Evolutionary conservation across 2,329 filamentous ascomycete genomes (phyloP).

Genomic region (Colletotrichum zoysiae): DNA sequence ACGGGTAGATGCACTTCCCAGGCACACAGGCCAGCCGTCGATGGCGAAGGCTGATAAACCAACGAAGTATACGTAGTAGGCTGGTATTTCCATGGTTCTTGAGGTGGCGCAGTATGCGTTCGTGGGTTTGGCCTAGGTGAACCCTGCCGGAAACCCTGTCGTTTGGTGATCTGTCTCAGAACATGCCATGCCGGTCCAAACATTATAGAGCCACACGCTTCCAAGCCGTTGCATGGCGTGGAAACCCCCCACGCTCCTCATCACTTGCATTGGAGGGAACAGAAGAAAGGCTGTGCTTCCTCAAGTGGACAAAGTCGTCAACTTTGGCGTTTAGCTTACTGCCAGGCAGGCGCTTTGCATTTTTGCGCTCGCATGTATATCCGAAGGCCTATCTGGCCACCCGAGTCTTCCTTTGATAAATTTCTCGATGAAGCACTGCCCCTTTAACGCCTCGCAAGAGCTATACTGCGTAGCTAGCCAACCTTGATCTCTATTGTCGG

Average conservation of each 20-base stretch:
- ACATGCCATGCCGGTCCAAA: constrained; percentile 28
- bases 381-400: background rate
- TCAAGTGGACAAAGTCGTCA: background rate
- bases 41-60: background rate
- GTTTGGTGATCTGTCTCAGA: constrained; percentile 27
- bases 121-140: background rate
- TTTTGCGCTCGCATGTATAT: background rate
- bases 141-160: constrained; percentile 26
- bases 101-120: constrained; percentile 11
- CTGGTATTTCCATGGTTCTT: background rate
- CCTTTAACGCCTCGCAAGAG: background rate
- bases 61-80: background rate
- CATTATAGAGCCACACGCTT: constrained; percentile 14
- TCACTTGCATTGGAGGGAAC: background rate
- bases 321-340: background rate
- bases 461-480: background rate
- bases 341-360: background rate
- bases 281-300: background rate
- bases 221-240: background rate
- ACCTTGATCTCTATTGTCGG: background rate
- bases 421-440: background rate
- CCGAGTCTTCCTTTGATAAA: background rate
- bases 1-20: background rate
- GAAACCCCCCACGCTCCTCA: background rate
- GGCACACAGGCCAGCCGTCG: background rate